Evolutionary conservation across 1,284 basidiomycete genomes (phyloP).

Genomic region (Meira nashicola): DNA sequence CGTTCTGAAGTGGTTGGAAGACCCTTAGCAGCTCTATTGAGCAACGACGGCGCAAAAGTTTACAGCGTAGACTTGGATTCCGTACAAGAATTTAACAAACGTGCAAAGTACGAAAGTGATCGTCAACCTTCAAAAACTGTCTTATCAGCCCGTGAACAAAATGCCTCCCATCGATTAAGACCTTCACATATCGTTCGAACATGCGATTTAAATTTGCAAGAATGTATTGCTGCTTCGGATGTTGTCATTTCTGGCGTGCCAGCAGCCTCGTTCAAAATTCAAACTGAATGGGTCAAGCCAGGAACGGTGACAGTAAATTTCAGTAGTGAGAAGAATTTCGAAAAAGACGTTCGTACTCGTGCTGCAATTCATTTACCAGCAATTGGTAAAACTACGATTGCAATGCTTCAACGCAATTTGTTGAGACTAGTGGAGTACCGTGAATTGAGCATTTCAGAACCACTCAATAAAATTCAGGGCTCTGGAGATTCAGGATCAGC

Average conservation of each 20-base stretch:
- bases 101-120: constrained; percentile 26
- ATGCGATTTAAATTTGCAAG: constrained; percentile 24
- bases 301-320: constrained; percentile 91
- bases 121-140: constrained; percentile 44
- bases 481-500: not conserved
- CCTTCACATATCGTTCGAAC: constrained; percentile 70
- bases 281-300: constrained; percentile 81
- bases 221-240: constrained; percentile 42
- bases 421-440: constrained; percentile 53
- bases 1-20: constrained; percentile 95
- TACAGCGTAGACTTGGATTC: constrained; percentile 91
- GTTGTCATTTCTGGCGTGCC: constrained; percentile 49
- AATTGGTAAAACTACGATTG: constrained; percentile 92
- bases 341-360: constrained; percentile 83
- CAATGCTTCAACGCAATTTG: constrained; percentile 93
- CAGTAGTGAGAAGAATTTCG: constrained; percentile 93
- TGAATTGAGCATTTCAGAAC: constrained; percentile 17
- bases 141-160: constrained; percentile 59
- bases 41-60: constrained; percentile 92
- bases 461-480: not conserved
- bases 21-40: constrained; percentile 83
- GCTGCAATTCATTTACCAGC: constrained; percentile 60
- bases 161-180: constrained; percentile 38
- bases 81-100: constrained; percentile 63
- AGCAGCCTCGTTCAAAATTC: constrained; percentile 77